Percentiles rank a stretch among this genome's conserved stretches.
phyloP scores from a whole-genome alignment of 192 early-diverging fungal species.

The Umbelopsis sp. region DNA sequence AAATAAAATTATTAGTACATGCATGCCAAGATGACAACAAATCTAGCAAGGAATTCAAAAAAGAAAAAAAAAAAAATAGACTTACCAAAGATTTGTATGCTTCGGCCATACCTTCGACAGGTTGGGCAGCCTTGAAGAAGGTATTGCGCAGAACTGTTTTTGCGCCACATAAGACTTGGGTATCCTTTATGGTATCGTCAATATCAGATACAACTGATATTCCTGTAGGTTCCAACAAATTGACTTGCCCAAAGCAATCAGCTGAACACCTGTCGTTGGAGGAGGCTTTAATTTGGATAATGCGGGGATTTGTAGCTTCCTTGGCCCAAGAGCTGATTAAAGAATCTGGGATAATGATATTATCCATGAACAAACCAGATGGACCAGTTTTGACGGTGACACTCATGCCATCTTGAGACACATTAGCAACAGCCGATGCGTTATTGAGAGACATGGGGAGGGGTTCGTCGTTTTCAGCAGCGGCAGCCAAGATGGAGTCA shows the following conservation, averaged over 20 bases:
- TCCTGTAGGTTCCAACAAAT: slow-evolving; percentile 68
- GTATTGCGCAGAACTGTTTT: slow-evolving; percentile 63
- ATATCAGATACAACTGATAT: slow-evolving; percentile 83
- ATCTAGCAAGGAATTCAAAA: background rate
- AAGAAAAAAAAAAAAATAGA: slow-evolving; percentile 18
- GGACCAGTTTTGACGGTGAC: slow-evolving; percentile 22
- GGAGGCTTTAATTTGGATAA: slow-evolving; percentile 23
- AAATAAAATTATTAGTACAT: background rate
- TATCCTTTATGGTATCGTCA: slow-evolving; percentile 93
- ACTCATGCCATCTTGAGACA: background rate
- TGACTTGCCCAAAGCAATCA: slow-evolving; percentile 40
- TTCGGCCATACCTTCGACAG: slow-evolving; percentile 50
- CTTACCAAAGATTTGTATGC: slow-evolving; percentile 50
- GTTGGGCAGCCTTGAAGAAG: slow-evolving; percentile 54
- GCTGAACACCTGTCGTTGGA: slow-evolving; percentile 35
- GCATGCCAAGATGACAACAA: background rate
- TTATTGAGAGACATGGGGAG: background rate
- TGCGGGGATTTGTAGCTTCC: slow-evolving; percentile 4
- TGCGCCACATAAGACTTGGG: slow-evolving; percentile 70
- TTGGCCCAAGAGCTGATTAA: slow-evolving; percentile 43
- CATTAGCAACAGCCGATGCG: background rate
- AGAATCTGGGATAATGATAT: slow-evolving; percentile 32
- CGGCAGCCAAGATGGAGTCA: slow-evolving; percentile 8
- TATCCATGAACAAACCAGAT: slow-evolving; percentile 42
- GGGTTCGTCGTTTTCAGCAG: background rate